Percentiles rank a stretch among this genome's conserved stretches.
Evolutionary conservation across 495 filamentous ascomycete genomes (phyloP).

Genomic region (Penicillium diatomitis): DNA sequence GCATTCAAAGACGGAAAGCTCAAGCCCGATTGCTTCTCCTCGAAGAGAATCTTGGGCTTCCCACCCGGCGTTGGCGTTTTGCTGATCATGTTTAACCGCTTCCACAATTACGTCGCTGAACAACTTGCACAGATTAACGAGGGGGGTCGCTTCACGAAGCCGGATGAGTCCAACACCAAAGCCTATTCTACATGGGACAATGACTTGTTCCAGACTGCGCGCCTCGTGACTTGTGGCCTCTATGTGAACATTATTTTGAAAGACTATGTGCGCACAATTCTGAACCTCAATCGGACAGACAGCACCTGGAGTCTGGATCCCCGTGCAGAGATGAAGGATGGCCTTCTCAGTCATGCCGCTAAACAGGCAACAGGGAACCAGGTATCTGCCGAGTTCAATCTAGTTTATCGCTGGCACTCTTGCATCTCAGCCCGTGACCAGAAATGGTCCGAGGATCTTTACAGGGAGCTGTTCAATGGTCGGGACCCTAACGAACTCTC

Average conservation of each 20-base stretch:
- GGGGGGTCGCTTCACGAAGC: slow-evolving; percentile 43
- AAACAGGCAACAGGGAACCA: slow-evolving; percentile 53
- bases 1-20: slow-evolving; percentile 76
- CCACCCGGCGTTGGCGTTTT: slow-evolving; percentile 74
- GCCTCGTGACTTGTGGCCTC: slow-evolving; percentile 64
- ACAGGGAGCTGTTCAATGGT: slow-evolving; percentile 50
- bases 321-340: slow-evolving; percentile 43
- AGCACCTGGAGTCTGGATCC: slow-evolving; percentile 71
- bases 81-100: slow-evolving; percentile 65
- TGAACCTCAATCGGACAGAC: slow-evolving; percentile 64
- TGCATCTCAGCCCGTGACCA: slow-evolving; percentile 66
- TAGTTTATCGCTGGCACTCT: slow-evolving; percentile 73
- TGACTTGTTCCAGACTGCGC: slow-evolving; percentile 66
- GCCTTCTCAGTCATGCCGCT: slow-evolving; percentile 28
- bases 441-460: slow-evolving; percentile 62
- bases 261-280: slow-evolving; percentile 75
- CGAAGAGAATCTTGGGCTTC: slow-evolving; percentile 68
- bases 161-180: slow-evolving; percentile 35
- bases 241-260: slow-evolving; percentile 72
- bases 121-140: slow-evolving; percentile 55
- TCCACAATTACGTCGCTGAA: slow-evolving; percentile 65
- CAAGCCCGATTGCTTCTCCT: slow-evolving; percentile 74
- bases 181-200: slow-evolving; percentile 61
- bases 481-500: slow-evolving; percentile 39
- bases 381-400: slow-evolving; percentile 70